Conservation (phyloP, 768 basidiomycete species). For the Daedaleopsis nitida region DNA sequence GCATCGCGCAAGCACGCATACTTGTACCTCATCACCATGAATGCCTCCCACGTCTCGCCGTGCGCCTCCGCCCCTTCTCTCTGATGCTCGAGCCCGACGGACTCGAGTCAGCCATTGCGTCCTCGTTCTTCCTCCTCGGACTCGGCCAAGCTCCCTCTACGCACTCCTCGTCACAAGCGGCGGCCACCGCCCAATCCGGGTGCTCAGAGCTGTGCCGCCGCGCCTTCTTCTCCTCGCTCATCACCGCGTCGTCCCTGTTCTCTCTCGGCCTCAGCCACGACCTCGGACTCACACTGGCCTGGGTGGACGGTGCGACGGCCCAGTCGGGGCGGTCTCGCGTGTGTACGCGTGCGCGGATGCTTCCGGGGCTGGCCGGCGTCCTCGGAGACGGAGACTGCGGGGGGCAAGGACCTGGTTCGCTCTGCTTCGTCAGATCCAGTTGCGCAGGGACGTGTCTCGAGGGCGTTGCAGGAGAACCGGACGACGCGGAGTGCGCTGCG, state of each 20-base stretch:
- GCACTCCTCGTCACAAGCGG: background rate
- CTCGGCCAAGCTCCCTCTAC: background rate
- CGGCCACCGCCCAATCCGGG: background rate
- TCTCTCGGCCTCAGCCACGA: too few species aligned
- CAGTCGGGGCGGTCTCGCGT: constrained; percentile 12
- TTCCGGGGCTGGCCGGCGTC: background rate
- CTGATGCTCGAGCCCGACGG: background rate
- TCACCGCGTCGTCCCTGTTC: too few species aligned
- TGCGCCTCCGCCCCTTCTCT: background rate
- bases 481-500: too few species aligned
- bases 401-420: background rate
- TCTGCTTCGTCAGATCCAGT: background rate
- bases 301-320: constrained; percentile 15
- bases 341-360: background rate
- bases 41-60: background rate
- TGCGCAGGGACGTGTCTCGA: background rate
- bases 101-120: background rate
- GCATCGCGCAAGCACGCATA: too few species aligned
- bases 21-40: too few species aligned
- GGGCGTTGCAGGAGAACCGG: too few species aligned
- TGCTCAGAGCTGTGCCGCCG: background rate
- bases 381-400: too few species aligned
- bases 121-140: background rate
- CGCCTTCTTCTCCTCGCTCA: background rate
- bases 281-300: too few species aligned